Percentiles rank a stretch among this genome's conserved stretches.
Evolutionary conservation across 495 filamentous ascomycete species (phyloP).

Genomic region (Sabuloglossum arenarium): DNA sequence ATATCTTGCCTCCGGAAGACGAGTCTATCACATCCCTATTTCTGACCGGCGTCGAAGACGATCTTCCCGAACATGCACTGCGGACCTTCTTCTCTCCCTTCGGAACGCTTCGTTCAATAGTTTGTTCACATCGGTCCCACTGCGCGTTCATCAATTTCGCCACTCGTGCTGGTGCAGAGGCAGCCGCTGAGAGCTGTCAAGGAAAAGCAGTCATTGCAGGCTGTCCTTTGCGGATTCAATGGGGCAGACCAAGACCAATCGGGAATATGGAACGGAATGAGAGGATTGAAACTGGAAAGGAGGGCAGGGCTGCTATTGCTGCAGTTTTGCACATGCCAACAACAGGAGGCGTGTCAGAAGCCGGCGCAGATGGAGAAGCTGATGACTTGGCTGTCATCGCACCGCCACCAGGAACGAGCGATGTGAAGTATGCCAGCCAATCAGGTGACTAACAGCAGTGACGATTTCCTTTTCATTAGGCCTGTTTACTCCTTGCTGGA

Average conservation of each 20-base stretch:
- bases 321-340: not conserved
- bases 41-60: constrained; percentile 87
- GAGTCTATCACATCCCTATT: constrained; percentile 76
- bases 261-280: constrained; percentile 76
- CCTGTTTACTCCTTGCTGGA: not conserved
- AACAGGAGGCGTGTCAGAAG: constrained; percentile 8
- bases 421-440: constrained; percentile 69
- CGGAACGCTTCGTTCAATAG: constrained; percentile 67
- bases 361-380: constrained; percentile 14
- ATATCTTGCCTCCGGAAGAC: constrained; percentile 69
- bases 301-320: constrained; percentile 39
- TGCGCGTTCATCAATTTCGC: constrained; percentile 92
- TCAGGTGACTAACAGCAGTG: constrained; percentile 43
- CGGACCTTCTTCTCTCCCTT: constrained; percentile 78
- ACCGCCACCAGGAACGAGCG: constrained; percentile 62
- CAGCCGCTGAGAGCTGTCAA: constrained; percentile 63
- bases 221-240: constrained; percentile 71
- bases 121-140: constrained; percentile 92
- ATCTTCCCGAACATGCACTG: constrained; percentile 76
- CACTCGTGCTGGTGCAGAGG: constrained; percentile 62
- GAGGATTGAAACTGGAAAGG: constrained; percentile 49
- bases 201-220: constrained; percentile 68
- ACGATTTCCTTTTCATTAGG: not conserved
- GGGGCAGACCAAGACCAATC: constrained; percentile 78
- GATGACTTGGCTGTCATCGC: constrained; percentile 35